phyloP scores from a whole-genome alignment of 2,329 filamentous ascomycete species.

The Apiospora rasikravindrae region DNA sequence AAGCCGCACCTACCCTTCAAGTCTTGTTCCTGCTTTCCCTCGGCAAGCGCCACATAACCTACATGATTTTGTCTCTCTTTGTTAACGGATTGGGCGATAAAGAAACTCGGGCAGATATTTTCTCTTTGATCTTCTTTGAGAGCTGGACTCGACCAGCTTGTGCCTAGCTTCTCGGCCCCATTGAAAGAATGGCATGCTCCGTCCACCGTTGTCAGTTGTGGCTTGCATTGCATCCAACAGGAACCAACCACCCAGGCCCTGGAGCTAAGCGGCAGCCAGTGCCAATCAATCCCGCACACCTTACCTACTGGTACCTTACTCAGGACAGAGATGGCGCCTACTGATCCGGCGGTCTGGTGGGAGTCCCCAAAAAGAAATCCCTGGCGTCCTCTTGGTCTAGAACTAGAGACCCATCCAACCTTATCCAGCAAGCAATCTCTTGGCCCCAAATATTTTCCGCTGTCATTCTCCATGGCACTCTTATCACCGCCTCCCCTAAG shows the following conservation, averaged over 20 bases:
- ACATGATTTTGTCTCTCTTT: background rate
- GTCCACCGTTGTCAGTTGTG: slow-evolving; percentile 5
- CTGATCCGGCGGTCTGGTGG: background rate
- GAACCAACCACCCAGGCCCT: background rate
- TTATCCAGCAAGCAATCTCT: background rate
- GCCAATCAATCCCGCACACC: background rate
- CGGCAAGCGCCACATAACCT: background rate
- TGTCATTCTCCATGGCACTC: background rate
- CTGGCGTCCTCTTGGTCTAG: background rate
- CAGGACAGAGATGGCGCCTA: background rate
- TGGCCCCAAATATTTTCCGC: slow-evolving; percentile 8
- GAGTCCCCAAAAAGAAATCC: background rate
- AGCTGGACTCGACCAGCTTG: background rate
- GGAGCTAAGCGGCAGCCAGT: background rate
- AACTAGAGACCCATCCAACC: background rate
- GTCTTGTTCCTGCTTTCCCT: background rate
- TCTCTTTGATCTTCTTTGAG: background rate
- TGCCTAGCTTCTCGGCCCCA: background rate
- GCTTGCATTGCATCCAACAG: background rate
- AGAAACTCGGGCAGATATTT: background rate
- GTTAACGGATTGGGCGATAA: background rate
- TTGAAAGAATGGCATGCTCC: background rate
- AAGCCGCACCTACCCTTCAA: background rate
- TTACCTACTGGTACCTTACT: background rate
- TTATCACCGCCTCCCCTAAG: slow-evolving; percentile 7